phyloP scores from a whole-genome alignment of 192 early-diverging fungal genomes.

The Jimgerdemannia flammicorona region DNA sequence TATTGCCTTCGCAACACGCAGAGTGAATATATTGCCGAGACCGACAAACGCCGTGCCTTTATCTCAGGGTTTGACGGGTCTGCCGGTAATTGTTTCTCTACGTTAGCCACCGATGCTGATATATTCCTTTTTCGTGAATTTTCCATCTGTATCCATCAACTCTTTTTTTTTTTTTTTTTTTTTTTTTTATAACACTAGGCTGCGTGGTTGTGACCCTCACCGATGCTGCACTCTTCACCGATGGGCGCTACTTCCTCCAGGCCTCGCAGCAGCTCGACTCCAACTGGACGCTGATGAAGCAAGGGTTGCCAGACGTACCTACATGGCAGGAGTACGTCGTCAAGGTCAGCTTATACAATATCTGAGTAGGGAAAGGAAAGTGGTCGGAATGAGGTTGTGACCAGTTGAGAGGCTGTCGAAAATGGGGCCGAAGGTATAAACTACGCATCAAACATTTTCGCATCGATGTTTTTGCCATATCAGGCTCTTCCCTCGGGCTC shows the following conservation, averaged over 20 bases:
- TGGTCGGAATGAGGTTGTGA: background rate
- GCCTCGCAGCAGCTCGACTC: slow-evolving; percentile 86
- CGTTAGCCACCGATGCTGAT: too few species aligned
- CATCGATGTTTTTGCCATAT: background rate
- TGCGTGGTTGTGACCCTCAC: slow-evolving; percentile 81
- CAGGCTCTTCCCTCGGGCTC: slow-evolving; percentile 63
- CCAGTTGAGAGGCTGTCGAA: slow-evolving; percentile 5
- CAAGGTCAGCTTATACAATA: slow-evolving; percentile 40
- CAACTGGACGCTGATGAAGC: slow-evolving; percentile 96
- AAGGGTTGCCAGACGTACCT: slow-evolving; percentile 81
- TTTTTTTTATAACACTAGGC: slow-evolving; percentile 28
- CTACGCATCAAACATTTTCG: background rate
- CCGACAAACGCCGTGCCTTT: slow-evolving; percentile 84
- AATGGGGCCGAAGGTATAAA: background rate
- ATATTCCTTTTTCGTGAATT: too few species aligned
- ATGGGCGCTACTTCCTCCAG: slow-evolving; percentile 97
- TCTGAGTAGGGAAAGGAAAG: too few species aligned
- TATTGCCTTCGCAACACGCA: slow-evolving; percentile 23
- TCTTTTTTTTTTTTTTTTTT: slow-evolving; percentile 14
- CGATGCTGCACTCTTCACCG: slow-evolving; percentile 88
- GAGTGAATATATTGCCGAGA: slow-evolving; percentile 93
- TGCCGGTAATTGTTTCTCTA: slow-evolving; percentile 56
- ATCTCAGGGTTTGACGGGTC: slow-evolving; percentile 98
- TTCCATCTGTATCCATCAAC: background rate
- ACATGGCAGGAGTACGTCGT: slow-evolving; percentile 87